A percentile compares a stretch with the other conserved stretches of the same genome.
These are phyloP conservation scores for Phytophthora colocasiae DNA, from an alignment of 352 stramenopile genomes.

Conservation along the genomic window DNA sequence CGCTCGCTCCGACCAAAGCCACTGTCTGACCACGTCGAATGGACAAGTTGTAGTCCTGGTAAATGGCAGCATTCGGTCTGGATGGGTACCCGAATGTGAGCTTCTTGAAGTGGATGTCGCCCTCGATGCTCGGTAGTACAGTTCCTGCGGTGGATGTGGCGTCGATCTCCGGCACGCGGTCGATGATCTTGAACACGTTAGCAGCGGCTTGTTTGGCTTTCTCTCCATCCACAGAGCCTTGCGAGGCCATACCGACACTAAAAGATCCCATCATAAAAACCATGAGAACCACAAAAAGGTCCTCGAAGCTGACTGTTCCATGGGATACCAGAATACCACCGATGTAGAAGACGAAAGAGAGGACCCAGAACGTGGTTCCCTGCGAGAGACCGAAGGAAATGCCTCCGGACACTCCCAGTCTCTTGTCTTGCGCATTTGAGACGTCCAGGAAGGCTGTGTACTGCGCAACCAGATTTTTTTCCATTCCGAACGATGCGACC, in stretches of 20 bases:
- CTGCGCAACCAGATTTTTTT: slow-evolving; percentile 28
- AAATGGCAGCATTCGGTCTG: slow-evolving; percentile 70
- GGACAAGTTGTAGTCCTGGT: slow-evolving; percentile 78
- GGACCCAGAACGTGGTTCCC: slow-evolving; percentile 52
- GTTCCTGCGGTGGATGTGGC: slow-evolving; percentile 20
- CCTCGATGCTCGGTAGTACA: slow-evolving; percentile 38
- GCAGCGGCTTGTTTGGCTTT: slow-evolving; percentile 68
- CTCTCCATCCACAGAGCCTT: slow-evolving; percentile 49
- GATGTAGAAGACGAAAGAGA: slow-evolving; percentile 68
- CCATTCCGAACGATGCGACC: slow-evolving; percentile 56
- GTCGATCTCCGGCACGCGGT: slow-evolving; percentile 61
- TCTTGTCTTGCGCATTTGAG: slow-evolving; percentile 42
- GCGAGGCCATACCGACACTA: slow-evolving; percentile 58
- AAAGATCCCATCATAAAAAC: slow-evolving; percentile 55
- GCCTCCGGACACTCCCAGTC: slow-evolving; percentile 44
- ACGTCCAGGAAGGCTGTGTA: slow-evolving; percentile 40
- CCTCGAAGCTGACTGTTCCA: slow-evolving; percentile 44
- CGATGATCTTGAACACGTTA: slow-evolving; percentile 86
- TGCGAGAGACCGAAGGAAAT: slow-evolving; percentile 55
- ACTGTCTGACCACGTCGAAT: slow-evolving; percentile 74
- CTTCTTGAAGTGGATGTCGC: slow-evolving; percentile 82
- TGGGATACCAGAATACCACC: slow-evolving; percentile 33
- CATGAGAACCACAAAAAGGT: slow-evolving; percentile 60
- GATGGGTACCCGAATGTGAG: slow-evolving; percentile 93
- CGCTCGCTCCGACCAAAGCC: slow-evolving; percentile 87